These are phyloP conservation scores for Monilinia laxa DNA, from an alignment of 2,329 filamentous ascomycete genomes.

Conservation along the genomic window DNA sequence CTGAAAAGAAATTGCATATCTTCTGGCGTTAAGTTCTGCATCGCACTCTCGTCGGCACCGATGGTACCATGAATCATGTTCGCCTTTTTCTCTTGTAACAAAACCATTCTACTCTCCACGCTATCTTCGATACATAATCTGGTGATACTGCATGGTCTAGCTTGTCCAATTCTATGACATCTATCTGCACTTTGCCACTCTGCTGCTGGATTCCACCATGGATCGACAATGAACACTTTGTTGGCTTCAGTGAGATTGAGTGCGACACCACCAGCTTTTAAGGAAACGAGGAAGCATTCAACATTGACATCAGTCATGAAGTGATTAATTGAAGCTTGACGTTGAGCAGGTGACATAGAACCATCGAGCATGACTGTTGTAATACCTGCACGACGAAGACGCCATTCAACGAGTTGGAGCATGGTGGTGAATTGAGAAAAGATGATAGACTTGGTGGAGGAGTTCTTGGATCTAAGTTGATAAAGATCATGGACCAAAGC, in stretches of 20 bases:
- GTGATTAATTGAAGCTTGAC: conserved; percentile 89
- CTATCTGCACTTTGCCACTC: conserved; percentile 98
- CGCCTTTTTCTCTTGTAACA: conserved; percentile 97
- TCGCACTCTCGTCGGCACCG: conserved; percentile 85
- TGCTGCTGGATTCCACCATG: conserved; percentile 99
- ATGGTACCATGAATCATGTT: conserved; percentile 97
- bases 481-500: conserved; percentile 92
- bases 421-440: conserved; percentile 98
- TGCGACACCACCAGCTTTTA: conserved; percentile 95
- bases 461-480: conserved; percentile 85
- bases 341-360: conserved; percentile 91
- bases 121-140: conserved; percentile 95
- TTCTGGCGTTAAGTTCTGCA: conserved; percentile 86
- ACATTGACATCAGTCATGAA: conserved; percentile 96
- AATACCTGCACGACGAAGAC: conserved; percentile 91
- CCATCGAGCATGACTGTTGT: conserved; percentile 98
- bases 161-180: conserved; percentile 93
- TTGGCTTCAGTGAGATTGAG: conserved; percentile 94
- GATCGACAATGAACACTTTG: conserved; percentile 92
- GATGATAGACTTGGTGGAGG: conserved; percentile 94
- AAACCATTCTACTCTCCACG: conserved; percentile 91
- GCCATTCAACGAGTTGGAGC: conserved; percentile 96
- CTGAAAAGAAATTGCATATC: conserved; percentile 98
- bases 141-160: conserved; percentile 89
- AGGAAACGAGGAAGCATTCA: conserved; percentile 91